A percentile compares a stretch with the other conserved stretches of the same genome.
phyloP scores from a whole-genome alignment of 1,139 yeast species.

The Blastobotrys petasosporus region DNA sequence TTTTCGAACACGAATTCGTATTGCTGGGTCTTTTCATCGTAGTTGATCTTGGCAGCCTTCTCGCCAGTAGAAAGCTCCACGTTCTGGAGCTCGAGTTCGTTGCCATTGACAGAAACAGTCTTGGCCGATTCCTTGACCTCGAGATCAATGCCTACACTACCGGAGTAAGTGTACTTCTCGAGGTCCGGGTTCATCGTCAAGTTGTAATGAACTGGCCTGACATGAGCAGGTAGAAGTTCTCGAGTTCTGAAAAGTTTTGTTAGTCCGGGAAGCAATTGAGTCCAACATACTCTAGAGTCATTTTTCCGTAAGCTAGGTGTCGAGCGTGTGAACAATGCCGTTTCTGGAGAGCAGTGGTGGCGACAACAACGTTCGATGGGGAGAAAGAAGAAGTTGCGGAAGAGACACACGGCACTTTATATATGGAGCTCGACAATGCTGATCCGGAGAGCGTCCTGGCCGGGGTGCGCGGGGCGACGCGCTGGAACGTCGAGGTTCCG shows the following conservation, averaged over 20 bases:
- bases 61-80: slow-evolving; percentile 8
- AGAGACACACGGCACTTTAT: too few relatives aligned
- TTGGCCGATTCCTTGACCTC: slow-evolving; percentile 52
- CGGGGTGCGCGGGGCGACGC: too few relatives aligned
- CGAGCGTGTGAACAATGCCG: too few relatives aligned
- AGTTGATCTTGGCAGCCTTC: slow-evolving; percentile 19
- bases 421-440: too few relatives aligned
- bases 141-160: slow-evolving; percentile 59
- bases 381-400: too few relatives aligned
- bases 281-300: too few relatives aligned
- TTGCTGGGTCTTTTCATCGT: slow-evolving; percentile 55
- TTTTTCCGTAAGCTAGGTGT: too few relatives aligned
- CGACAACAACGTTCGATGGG: too few relatives aligned
- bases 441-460: too few relatives aligned
- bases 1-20: slow-evolving; percentile 55
- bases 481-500: too few relatives aligned
- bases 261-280: too few relatives aligned
- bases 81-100: slow-evolving; percentile 55
- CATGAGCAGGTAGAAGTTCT: slow-evolving; percentile 67
- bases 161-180: slow-evolving; percentile 62
- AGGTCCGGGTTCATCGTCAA: slow-evolving; percentile 70
- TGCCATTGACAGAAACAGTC: slow-evolving; percentile 50
- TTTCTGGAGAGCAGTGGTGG: too few relatives aligned
- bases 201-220: slow-evolving; percentile 66
- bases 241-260: slow-evolving; percentile 29